Percentiles rank a stretch among this genome's conserved stretches.
These are phyloP conservation scores for Arthrobotrys pseudoclavata DNA, from an alignment of 2,329 filamentous ascomycete species.

Conservation along the genomic window DNA sequence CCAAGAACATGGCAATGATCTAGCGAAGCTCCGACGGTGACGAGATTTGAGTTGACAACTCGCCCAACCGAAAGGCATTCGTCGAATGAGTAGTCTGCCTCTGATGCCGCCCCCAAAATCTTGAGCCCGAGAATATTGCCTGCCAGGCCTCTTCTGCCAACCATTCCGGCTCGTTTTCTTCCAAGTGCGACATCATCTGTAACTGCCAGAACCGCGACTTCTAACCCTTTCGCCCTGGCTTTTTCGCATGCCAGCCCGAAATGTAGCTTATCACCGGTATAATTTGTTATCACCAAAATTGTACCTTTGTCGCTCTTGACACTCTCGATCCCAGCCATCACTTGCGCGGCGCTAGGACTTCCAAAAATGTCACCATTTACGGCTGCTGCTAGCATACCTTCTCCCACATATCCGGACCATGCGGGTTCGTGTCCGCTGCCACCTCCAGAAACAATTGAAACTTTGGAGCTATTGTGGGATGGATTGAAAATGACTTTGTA, in stretches of 20 bases:
- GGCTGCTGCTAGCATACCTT: slow-evolving; percentile 82
- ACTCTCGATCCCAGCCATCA: slow-evolving; percentile 66
- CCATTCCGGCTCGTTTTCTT: slow-evolving; percentile 84
- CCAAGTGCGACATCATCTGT: slow-evolving; percentile 94
- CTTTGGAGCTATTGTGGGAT: slow-evolving; percentile 70
- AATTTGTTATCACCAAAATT: slow-evolving; percentile 94
- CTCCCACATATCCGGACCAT: slow-evolving; percentile 80
- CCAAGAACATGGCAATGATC: slow-evolving; percentile 73
- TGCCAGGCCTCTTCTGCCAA: slow-evolving; percentile 89
- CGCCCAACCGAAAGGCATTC: slow-evolving; percentile 61
- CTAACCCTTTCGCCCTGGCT: slow-evolving; percentile 81
- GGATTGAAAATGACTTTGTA: slow-evolving; percentile 86
- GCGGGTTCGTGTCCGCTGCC: slow-evolving; percentile 88
- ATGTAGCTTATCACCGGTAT: slow-evolving; percentile 89
- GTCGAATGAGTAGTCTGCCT: slow-evolving; percentile 48
- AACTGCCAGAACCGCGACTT: slow-evolving; percentile 90
- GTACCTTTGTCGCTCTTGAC: slow-evolving; percentile 74
- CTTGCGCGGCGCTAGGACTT: slow-evolving; percentile 83
- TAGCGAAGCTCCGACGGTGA: slow-evolving; percentile 71
- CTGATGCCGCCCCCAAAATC: slow-evolving; percentile 53
- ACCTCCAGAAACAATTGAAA: slow-evolving; percentile 88
- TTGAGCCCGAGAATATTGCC: slow-evolving; percentile 79
- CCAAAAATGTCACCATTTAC: slow-evolving; percentile 91
- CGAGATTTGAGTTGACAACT: slow-evolving; percentile 70
- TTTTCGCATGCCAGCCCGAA: slow-evolving; percentile 96